Conservation (phyloP, 768 basidiomycete genomes). For the Naganishia antarctica region DNA sequence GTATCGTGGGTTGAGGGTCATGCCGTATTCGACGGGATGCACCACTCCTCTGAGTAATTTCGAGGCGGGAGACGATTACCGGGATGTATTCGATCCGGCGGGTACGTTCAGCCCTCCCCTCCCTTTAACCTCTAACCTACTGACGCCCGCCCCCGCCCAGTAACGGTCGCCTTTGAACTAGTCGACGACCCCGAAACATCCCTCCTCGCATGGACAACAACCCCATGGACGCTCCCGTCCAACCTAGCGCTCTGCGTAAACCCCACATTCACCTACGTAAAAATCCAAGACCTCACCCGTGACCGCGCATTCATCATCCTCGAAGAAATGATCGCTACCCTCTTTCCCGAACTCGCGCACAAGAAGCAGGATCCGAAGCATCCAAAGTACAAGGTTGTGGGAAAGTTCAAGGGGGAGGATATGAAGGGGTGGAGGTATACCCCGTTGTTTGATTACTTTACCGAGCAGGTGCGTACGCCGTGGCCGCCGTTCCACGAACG, state of each 20-base stretch:
- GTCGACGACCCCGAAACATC: slow-evolving; percentile 88
- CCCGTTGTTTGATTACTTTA: slow-evolving; percentile 94
- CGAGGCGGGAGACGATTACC: slow-evolving; percentile 86
- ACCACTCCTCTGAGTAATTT: slow-evolving; percentile 97
- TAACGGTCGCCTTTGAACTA: slow-evolving; percentile 86
- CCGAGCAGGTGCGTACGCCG: slow-evolving; percentile 64
- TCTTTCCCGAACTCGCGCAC: slow-evolving; percentile 65
- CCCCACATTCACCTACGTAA: slow-evolving; percentile 92
- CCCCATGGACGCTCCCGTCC: slow-evolving; percentile 95
- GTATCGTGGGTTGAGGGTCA: slow-evolving; percentile 86
- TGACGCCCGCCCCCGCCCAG: slow-evolving; percentile 50
- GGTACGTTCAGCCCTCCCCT: slow-evolving; percentile 57
- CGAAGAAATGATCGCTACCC: slow-evolving; percentile 73
- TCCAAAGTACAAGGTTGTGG: slow-evolving; percentile 82
- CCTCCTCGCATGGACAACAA: slow-evolving; percentile 95
- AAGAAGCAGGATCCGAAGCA: slow-evolving; percentile 72
- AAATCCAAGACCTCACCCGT: slow-evolving; percentile 84
- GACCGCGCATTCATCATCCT: slow-evolving; percentile 86
- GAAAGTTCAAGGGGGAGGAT: slow-evolving; percentile 78
- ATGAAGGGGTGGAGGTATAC: slow-evolving; percentile 95
- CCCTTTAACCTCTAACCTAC: neutral
- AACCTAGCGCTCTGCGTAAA: slow-evolving; percentile 94
- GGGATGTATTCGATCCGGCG: slow-evolving; percentile 81
- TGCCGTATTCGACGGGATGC: slow-evolving; percentile 96
- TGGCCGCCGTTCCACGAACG: too few relatives aligned